Percentiles rank a stretch among this genome's conserved stretches.
phyloP scores from a whole-genome alignment of 139 green algal species.

The Coelastrella sp. region DNA sequence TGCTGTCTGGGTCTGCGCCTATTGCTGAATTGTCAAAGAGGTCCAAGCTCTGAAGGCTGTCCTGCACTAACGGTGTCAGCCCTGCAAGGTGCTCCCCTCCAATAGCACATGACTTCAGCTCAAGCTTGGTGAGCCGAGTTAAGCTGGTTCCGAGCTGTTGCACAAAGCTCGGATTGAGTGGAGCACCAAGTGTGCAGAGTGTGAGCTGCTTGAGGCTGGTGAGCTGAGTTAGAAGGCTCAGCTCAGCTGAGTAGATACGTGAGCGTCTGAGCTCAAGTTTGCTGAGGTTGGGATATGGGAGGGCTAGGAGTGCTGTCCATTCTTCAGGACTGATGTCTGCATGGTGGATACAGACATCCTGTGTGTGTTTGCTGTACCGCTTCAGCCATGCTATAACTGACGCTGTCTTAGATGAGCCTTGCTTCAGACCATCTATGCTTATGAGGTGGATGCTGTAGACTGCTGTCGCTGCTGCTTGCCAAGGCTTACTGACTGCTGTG shows the following conservation, averaged over 20 bases:
- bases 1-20: background rate
- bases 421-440: background rate
- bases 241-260: background rate
- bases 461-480: background rate
- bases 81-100: background rate
- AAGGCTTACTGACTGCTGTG: background rate
- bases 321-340: background rate
- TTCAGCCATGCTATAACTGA: background rate
- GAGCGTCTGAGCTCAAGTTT: background rate
- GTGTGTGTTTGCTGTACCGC: background rate
- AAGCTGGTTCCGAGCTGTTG: background rate
- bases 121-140: background rate
- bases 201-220: background rate
- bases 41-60: background rate
- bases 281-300: background rate
- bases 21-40: constrained; percentile 25
- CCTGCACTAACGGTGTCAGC: background rate
- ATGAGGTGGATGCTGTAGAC: background rate
- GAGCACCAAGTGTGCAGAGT: background rate
- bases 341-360: background rate
- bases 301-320: background rate
- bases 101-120: constrained; percentile 25
- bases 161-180: background rate
- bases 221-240: background rate
- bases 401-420: background rate